Conservation (phyloP, 352 stramenopile species). For the Phytophthora pisi region DNA sequence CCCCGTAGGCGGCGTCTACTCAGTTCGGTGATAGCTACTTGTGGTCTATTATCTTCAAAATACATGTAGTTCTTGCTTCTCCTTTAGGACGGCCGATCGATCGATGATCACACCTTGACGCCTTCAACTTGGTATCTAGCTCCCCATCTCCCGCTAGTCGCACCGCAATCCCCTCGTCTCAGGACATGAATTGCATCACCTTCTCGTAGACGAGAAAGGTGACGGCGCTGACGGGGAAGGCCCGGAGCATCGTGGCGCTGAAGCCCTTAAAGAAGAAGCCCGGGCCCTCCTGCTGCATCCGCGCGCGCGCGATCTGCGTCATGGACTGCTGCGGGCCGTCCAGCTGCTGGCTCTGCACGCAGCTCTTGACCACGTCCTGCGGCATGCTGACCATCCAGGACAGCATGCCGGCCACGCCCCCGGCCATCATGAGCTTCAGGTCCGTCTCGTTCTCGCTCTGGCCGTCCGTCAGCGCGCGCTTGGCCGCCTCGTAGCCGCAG, state of each 20-base stretch:
- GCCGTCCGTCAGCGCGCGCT: constrained; percentile 51
- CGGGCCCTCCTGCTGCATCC: constrained; percentile 54
- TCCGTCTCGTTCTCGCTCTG: constrained; percentile 65
- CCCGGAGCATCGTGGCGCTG: constrained; percentile 69
- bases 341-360: constrained; percentile 75
- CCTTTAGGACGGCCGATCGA: neutral
- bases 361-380: constrained; percentile 90
- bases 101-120: too few relatives aligned
- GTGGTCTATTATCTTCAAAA: constrained; percentile 21
- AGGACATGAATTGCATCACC: constrained; percentile 74
- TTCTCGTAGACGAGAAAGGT: constrained; percentile 88
- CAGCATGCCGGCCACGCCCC: constrained; percentile 70
- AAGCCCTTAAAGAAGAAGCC: constrained; percentile 85
- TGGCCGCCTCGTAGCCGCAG: constrained; percentile 74
- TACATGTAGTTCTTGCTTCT: constrained; percentile 12
- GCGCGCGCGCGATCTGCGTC: constrained; percentile 44
- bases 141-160: neutral
- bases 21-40: neutral
- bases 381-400: constrained; percentile 81
- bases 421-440: constrained; percentile 62
- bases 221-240: constrained; percentile 81
- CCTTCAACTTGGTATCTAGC: neutral
- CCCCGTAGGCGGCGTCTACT: constrained; percentile 8
- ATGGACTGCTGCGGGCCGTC: constrained; percentile 38
- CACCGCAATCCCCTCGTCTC: neutral